Base-by-base conservation (phyloP, 1,139 yeast species). In the Suhomyces atakaporum region DNA sequence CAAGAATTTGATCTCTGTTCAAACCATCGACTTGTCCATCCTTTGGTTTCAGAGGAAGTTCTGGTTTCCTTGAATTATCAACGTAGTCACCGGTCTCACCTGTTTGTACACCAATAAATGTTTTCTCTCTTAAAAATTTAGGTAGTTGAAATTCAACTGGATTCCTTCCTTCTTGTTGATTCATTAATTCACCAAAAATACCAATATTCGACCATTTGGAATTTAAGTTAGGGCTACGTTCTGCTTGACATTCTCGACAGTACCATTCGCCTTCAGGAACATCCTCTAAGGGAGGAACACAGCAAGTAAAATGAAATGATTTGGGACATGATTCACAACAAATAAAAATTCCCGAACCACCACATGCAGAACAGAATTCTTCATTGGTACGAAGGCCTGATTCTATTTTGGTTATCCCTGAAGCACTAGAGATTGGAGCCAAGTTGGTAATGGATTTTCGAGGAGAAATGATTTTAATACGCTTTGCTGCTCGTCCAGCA, bases 301-400 rank as follows among this genome's bases (percentile, higher is more conserved):
- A 77, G 58, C 98, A 92, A 9, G 86, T 73, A 54, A 92, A 88
- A 56, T 92, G 98, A 59, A 90, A 92, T 1, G 96, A 86, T 51
- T 75, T 76, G 0, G 97, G 96, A 60, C 98, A 92, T 2, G 86
- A 73, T 50, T 92, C 98, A 63, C 98, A 92, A 60, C 97, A 92
- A 20, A 92, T 70, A 47, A 92, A 88, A 25, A 86, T 73, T 7
- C 98, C 98, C 0, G 90, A 70, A 18, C 89, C 88, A 1, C 94
- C 89, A 62, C 98, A 92, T 0, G 94, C 74, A 16, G 85, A 71
- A 54, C 98, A 92, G 56, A 75, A 89, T 59, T 92, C 98, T 47
- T 90, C 94, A 56, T 92, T 92, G 43, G 79, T 73, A 44, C 66
- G 52, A 36, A 64, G 52, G 27, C 60, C 45, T 36, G 62, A 63